Base-by-base conservation (phyloP, 176 grass and related monocot species). In the Alloteropsis semialata region DNA sequence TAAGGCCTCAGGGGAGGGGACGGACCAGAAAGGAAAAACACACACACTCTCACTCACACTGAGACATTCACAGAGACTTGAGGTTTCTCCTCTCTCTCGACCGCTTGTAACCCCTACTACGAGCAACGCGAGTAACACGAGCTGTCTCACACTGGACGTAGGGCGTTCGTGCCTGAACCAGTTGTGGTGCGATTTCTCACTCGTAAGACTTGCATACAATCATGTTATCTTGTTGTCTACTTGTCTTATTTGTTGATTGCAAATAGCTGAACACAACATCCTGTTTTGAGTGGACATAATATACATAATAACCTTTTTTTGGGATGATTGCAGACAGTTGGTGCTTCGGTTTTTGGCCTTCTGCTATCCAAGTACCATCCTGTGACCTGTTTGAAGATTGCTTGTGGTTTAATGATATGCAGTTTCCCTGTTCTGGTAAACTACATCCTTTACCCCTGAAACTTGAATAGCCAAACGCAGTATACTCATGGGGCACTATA, bases 271-370 rank as follows among this genome's bases (percentile, higher is more conserved):
- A 56, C 60, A 67, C 13, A 36, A 74, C 68, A 69, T 32, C 27
- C 80, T 91, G 15, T 76, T 77, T 70, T 65, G 45, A 78, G 51
- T 77, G 76, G 55, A 49, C 50, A 80, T n/a, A 72, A 45, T 75
- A 50, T 34, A 90, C 10, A 75, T 87, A 45, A 78, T 67, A 74
- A 73, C 30, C n/a, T 64, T 63, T 77, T 64, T 57, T 79, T 72
- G 32, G 46, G 45, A 77, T 88, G 37, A 79, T 60, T 57, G 33
- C 89, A 99, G 96, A 95, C 87, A 30, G 63, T 87, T 80, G 96
- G 93, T 75, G 96, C 96, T 93, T 88, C 93, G 51, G 54, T 96
- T 82, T 99, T 99, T 75, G 93, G 93, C 27, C 71, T 99, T 86
- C 84, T 99, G 69, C 84, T 98, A 56, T 96, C 96, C 58, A 99